These are phyloP conservation scores for Gossypium lobatum DNA, from an alignment of 441 rosid genomes.

Conservation along the genomic window DNA sequence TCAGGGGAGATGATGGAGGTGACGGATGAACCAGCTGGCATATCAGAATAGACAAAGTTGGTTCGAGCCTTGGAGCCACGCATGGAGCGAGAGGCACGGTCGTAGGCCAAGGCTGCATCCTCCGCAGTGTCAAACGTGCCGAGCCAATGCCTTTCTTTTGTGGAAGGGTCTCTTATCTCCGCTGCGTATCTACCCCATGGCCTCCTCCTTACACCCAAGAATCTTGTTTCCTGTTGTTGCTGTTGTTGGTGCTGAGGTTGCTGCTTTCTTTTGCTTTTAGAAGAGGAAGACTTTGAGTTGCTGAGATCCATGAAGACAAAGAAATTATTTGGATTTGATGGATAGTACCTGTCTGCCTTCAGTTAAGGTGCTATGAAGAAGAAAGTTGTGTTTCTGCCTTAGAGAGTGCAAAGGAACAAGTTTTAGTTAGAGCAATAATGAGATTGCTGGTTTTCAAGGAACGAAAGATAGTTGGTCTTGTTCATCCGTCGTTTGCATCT, in stretches of 20 bases:
- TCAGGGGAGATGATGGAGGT: constrained; percentile 76
- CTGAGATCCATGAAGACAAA: constrained; percentile 28
- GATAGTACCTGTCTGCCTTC: not conserved
- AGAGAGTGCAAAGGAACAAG: not conserved
- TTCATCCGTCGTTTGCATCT: constrained; percentile 10
- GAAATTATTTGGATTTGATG: not conserved
- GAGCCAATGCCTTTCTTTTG: constrained; percentile 64
- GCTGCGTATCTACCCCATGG: constrained; percentile 77
- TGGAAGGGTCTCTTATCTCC: constrained; percentile 59
- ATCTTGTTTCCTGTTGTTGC: constrained; percentile 35
- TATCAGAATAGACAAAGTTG: constrained; percentile 79
- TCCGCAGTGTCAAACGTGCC: constrained; percentile 60
- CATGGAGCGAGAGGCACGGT: constrained; percentile 77
- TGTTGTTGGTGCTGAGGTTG: constrained; percentile 18
- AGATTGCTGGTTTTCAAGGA: not conserved
- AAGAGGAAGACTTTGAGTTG: constrained; percentile 32
- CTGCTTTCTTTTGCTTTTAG: constrained; percentile 51
- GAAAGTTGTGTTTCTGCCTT: not conserved
- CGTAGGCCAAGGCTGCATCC: constrained; percentile 83
- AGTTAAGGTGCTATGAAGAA: not conserved
- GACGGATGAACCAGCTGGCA: constrained; percentile 72
- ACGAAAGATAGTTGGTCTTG: not conserved
- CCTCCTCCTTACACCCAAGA: constrained; percentile 74
- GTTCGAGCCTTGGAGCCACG: constrained; percentile 73
- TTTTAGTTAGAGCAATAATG: no score